A percentile compares a stretch with the other conserved stretches of the same genome.
phyloP scores from a whole-genome alignment of 2,329 filamentous ascomycete genomes.

The Penicillium freii region DNA sequence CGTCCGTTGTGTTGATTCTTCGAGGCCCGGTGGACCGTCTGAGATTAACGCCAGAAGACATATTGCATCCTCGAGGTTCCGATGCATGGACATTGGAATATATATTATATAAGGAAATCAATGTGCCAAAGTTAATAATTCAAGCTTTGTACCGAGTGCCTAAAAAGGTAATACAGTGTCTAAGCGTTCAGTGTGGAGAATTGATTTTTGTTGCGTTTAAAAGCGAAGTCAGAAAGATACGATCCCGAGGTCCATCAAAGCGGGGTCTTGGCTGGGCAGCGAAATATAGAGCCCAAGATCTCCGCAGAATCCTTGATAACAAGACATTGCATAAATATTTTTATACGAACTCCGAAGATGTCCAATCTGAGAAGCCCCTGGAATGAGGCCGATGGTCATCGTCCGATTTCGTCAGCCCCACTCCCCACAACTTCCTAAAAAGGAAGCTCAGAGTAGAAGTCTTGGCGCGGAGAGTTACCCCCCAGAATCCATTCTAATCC shows the following conservation, averaged over 20 bases:
- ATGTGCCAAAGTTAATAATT: background rate
- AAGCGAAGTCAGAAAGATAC: background rate
- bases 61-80: background rate
- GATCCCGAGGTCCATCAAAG: background rate
- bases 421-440: slow-evolving; percentile 26
- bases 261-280: background rate
- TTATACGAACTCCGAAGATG: background rate
- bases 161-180: too few species aligned
- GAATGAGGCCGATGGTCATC: background rate
- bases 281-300: background rate
- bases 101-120: background rate
- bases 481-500: background rate
- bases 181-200: background rate
- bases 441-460: slow-evolving; percentile 16
- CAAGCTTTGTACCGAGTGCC: background rate
- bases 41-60: background rate
- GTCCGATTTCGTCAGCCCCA: slow-evolving; percentile 14
- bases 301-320: background rate
- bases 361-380: background rate
- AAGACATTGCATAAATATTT: background rate
- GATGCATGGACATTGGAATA: background rate
- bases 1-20: background rate
- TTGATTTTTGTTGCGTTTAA: background rate
- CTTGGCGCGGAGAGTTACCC: background rate
- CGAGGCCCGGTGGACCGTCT: background rate